These are phyloP conservation scores for Diaporthe velutina DNA, from an alignment of 2,329 filamentous ascomycete species.

Conservation along the genomic window DNA sequence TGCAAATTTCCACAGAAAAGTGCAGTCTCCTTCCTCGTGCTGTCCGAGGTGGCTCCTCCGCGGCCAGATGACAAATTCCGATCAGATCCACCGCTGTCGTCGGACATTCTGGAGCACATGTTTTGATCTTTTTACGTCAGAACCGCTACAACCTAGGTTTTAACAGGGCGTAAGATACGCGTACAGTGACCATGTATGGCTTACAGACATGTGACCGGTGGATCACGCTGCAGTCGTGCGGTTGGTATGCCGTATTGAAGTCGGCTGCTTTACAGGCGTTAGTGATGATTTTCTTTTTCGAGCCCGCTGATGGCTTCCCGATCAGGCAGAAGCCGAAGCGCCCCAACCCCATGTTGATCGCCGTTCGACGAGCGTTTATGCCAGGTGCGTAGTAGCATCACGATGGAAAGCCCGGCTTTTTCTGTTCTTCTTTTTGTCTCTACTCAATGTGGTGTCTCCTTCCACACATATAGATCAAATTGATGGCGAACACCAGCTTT, in stretches of 20 bases:
- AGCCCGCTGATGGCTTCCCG: not conserved
- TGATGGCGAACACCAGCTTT: too few relatives aligned
- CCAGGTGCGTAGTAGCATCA: too few relatives aligned
- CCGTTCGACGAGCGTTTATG: not conserved
- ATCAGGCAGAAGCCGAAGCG: not conserved
- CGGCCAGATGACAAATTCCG: not conserved
- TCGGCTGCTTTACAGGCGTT: not conserved
- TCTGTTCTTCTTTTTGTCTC: too few relatives aligned
- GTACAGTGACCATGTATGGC: not conserved
- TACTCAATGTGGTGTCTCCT: not conserved
- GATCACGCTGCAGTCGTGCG: not conserved
- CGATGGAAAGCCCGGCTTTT: not conserved
- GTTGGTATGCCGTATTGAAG: not conserved
- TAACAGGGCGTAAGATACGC: too few relatives aligned
- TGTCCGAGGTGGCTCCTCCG: too few relatives aligned
- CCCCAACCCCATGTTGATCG: too few relatives aligned
- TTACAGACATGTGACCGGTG: too few relatives aligned
- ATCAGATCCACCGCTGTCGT: not conserved
- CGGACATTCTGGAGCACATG: not conserved
- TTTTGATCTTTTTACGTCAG: not conserved
- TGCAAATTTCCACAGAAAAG: not conserved
- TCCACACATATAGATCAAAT: not conserved
- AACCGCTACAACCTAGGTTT: too few relatives aligned
- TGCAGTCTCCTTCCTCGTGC: not conserved
- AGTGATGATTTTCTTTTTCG: too few relatives aligned